Conservation (phyloP, 495 filamentous ascomycete species). For the Cercophora samala region DNA sequence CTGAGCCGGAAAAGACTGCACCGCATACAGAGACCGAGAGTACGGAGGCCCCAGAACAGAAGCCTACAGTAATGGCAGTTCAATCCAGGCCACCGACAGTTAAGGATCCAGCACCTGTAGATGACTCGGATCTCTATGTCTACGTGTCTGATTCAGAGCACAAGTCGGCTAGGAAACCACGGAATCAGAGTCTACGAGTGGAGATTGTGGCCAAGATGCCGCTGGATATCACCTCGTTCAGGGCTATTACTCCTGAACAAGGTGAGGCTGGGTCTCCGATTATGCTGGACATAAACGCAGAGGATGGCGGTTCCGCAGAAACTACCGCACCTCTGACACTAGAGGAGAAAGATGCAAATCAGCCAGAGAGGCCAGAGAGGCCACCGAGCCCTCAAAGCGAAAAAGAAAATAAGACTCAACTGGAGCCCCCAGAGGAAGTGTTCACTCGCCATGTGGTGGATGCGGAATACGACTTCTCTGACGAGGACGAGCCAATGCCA, state of each 20-base stretch:
- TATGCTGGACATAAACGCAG: background rate
- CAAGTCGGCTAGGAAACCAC: constrained; percentile 23
- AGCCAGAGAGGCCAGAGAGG: too few species aligned
- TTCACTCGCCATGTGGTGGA: constrained; percentile 35
- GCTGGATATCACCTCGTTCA: constrained; percentile 16
- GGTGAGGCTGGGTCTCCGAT: constrained; percentile 10
- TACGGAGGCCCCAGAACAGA: background rate
- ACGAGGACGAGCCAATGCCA: constrained; percentile 39
- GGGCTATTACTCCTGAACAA: constrained; percentile 19
- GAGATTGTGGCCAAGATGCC: constrained; percentile 19
- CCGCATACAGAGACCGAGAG: background rate
- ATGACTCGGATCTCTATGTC: constrained; percentile 16
- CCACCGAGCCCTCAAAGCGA: background rate
- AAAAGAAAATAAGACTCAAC: background rate
- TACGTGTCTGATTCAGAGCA: constrained; percentile 8
- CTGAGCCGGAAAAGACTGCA: background rate
- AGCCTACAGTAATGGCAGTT: background rate
- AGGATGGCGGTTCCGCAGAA: background rate
- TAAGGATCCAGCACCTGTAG: background rate
- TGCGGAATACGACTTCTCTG: constrained; percentile 41
- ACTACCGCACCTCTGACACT: background rate
- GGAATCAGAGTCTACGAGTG: constrained; percentile 27
- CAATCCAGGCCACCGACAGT: background rate
- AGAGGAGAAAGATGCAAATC: background rate
- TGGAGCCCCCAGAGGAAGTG: constrained; percentile 13